Base-by-base conservation (phyloP, 2,329 filamentous ascomycete species). In the Botrytis byssoidea region DNA sequence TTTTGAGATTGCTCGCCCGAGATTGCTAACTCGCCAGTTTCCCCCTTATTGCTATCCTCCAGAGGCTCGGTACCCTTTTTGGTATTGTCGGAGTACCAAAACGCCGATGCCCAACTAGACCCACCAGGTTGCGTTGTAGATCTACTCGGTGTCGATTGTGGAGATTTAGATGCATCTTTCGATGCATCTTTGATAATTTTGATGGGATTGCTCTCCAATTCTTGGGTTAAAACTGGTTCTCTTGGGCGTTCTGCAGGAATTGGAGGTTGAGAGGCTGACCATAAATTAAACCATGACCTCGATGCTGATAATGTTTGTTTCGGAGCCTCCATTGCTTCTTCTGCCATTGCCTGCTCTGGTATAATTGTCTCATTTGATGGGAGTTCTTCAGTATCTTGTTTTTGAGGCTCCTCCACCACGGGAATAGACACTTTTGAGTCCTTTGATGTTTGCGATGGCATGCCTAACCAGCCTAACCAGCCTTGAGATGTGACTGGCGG, bases 91-190 rank as follows among this genome's bases (percentile, higher is more conserved):
- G 78, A 88, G 22, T 91, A 93, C 92, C 92, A 95, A 77, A 95
- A 95, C 0, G 71, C 71, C 71, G 71, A 72, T 35, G 91, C 92
- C 93, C 93, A 95, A 0, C 91, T 92, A 0, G 92, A 92, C 20
- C 88, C 88, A 70, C 71, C 57, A 73, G 57, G 37, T 70, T 70
- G 64, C 48, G 37, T 40, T 57, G 70, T 72, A 68, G 71, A 72
- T 68, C 64, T 72, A 72, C 63, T 68, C 63, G 71, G 40, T 61
- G 63, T 61, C 37, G 65, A 46, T 25, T 35, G 16, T 73, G 66
- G 35, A 70, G 65, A 25, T 51, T 70, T 61, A 61, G 51, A 25
- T 70, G 57, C 66, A 55, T 73, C 64, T 42, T 66, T 40, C 44
- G 69, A 40, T 69, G 48, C 40, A 70, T 73, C 65, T 61, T 77